Conservation (phyloP, 257 asterid genomes). For the Capsicum rhomboideum region DNA sequence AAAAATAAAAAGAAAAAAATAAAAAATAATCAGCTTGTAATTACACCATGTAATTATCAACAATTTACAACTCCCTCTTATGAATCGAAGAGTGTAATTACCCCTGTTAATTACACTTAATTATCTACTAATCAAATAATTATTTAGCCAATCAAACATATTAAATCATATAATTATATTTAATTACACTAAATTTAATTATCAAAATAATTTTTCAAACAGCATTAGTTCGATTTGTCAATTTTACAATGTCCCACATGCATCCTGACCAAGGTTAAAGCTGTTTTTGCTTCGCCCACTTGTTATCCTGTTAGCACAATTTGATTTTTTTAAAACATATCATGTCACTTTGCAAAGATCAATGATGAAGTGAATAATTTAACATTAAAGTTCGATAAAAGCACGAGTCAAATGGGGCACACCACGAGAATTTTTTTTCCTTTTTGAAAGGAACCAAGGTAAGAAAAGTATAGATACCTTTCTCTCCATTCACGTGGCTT, state of each 20-base stretch:
- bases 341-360: background rate
- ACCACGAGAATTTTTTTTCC: background rate
- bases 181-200: too few species aligned
- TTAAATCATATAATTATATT: too few species aligned
- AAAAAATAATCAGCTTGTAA: too few species aligned
- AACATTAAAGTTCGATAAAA: background rate
- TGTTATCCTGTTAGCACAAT: background rate
- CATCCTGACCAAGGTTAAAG: background rate
- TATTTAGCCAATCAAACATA: too few species aligned
- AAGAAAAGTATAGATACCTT: background rate
- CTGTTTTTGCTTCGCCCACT: background rate
- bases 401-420: background rate
- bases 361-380: background rate
- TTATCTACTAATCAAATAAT: too few species aligned
- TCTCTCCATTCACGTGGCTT: background rate
- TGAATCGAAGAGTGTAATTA: too few species aligned
- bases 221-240: background rate
- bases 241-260: background rate
- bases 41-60: too few species aligned
- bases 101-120: too few species aligned
- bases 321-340: too few species aligned
- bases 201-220: too few species aligned
- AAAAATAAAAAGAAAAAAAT: too few species aligned
- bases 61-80: too few species aligned
- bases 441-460: background rate